Evolutionary conservation across 129 eudicot species (phyloP).

Genomic region (Smallanthus sonchifolius): DNA sequence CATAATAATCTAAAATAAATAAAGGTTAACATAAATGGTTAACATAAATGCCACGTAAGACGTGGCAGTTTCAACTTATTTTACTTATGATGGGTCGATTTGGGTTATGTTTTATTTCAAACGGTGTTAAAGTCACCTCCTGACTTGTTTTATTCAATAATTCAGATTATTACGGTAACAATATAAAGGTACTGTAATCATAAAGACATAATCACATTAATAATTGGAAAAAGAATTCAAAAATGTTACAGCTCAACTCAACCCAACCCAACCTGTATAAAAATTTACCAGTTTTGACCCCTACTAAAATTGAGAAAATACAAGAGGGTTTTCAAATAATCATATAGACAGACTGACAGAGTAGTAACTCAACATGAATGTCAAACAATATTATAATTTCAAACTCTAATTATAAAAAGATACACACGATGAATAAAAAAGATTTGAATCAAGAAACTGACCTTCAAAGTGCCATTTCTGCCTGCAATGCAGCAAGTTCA

Average conservation of each 20-base stretch:
- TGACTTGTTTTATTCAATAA: neutral
- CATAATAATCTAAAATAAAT: neutral
- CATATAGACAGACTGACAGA: neutral
- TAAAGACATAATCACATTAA: neutral
- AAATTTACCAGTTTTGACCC: neutral
- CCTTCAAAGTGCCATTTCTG: constrained; percentile 58
- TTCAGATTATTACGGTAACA: neutral
- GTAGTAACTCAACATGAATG: neutral
- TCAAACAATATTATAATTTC: neutral
- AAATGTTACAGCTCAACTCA: neutral
- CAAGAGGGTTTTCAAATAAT: neutral
- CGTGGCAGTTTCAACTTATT: neutral
- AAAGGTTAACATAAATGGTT: neutral
- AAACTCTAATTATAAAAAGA: neutral
- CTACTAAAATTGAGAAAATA: neutral
- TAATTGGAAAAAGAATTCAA: neutral
- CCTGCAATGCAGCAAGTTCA: constrained; percentile 54
- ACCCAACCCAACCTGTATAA: neutral
- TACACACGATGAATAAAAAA: neutral
- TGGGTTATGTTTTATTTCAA: neutral
- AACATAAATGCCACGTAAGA: neutral
- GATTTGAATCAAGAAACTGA: neutral
- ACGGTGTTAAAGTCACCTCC: neutral
- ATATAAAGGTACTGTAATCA: neutral
- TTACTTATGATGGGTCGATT: neutral